These are phyloP conservation scores for Melaleuca quinquenervia DNA, from an alignment of 345 rosid genomes.

Conservation along the genomic window DNA sequence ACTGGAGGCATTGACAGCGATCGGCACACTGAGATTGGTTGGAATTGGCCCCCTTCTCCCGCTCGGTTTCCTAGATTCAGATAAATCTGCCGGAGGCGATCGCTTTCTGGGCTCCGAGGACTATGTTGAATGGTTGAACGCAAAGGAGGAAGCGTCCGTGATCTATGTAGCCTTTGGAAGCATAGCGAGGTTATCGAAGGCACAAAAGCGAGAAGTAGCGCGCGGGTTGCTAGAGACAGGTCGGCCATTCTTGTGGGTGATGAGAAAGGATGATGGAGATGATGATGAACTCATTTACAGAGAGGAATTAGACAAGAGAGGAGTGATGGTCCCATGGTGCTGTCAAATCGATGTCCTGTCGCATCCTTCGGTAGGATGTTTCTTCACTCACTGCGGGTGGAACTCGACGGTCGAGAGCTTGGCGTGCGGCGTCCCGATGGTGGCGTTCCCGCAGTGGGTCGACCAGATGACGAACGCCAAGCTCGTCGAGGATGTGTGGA, in stretches of 20 bases:
- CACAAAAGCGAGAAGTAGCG: background rate
- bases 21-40: background rate
- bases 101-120: background rate
- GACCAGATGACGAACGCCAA: background rate
- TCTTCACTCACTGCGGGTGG: background rate
- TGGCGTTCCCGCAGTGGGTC: background rate
- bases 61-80: background rate
- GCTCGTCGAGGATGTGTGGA: background rate
- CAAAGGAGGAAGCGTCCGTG: background rate
- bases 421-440: background rate
- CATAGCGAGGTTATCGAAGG: background rate
- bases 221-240: background rate
- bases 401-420: background rate
- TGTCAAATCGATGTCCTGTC: background rate
- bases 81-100: background rate
- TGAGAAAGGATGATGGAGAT: background rate
- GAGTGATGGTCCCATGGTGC: background rate
- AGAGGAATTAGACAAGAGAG: background rate
- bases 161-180: background rate
- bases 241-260: conserved; percentile 5
- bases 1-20: background rate
- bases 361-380: background rate
- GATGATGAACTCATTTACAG: background rate
- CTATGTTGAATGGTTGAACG: background rate
- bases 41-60: background rate